These are phyloP conservation scores for Wickerhamomyces pijperi DNA, from an alignment of 805 yeast genomes.

Conservation along the genomic window DNA sequence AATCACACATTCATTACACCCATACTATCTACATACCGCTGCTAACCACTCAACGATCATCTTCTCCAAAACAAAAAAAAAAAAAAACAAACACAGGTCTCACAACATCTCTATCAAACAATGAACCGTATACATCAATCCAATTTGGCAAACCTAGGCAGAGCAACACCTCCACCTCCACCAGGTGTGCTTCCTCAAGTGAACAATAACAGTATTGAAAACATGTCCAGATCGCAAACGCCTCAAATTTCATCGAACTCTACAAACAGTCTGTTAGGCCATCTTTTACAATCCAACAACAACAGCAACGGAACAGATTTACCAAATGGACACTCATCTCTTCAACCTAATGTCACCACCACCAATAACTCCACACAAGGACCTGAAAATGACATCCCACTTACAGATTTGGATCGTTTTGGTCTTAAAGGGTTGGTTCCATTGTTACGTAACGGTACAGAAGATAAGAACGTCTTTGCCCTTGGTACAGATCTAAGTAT, in stretches of 20 bases:
- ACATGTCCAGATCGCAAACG: background rate
- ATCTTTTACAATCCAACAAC: too few relatives aligned
- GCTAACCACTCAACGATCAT: too few relatives aligned
- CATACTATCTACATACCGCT: too few relatives aligned
- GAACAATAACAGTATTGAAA: too few relatives aligned
- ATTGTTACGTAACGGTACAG: slow-evolving; percentile 49
- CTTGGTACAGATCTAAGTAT: slow-evolving; percentile 66
- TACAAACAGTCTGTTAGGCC: background rate
- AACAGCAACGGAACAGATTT: too few relatives aligned
- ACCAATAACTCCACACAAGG: background rate
- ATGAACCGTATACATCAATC: background rate
- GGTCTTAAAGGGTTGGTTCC: slow-evolving; percentile 59
- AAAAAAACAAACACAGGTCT: too few relatives aligned
- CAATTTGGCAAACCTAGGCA: background rate
- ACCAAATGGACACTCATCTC: too few relatives aligned
- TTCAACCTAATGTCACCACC: too few relatives aligned
- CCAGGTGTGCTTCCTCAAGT: background rate
- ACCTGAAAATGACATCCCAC: slow-evolving; percentile 9
- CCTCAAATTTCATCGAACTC: background rate
- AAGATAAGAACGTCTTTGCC: slow-evolving; percentile 54
- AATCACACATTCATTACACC: too few relatives aligned
- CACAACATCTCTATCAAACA: too few relatives aligned
- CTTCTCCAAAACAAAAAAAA: too few relatives aligned
- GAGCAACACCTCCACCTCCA: background rate
- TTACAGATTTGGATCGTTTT: slow-evolving; percentile 43